Evolutionary conservation across 495 filamentous ascomycete species (phyloP).

Genomic region (Lophiotrema nucula): DNA sequence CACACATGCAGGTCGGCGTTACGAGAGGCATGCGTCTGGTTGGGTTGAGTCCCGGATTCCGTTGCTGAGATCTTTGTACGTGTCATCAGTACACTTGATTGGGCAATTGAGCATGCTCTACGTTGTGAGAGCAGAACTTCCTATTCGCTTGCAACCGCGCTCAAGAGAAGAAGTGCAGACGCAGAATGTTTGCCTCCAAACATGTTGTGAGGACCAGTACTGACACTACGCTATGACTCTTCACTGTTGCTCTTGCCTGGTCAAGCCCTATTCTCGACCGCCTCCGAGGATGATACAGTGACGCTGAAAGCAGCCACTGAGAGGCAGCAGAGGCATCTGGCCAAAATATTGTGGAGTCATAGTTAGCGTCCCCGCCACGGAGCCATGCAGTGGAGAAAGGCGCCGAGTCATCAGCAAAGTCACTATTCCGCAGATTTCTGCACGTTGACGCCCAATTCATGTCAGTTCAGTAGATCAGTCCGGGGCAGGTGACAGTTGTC

Average conservation of each 20-base stretch:
- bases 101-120: conserved; percentile 5
- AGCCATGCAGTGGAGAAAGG: not conserved
- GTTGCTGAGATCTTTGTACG: conserved; percentile 1
- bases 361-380: not conserved
- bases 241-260: not conserved
- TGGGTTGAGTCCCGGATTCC: not conserved
- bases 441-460: not conserved
- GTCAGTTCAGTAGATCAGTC: not conserved
- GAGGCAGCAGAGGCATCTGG: not conserved
- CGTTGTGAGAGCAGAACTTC: not conserved
- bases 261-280: too few relatives aligned
- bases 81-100: conserved; percentile 10
- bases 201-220: not conserved
- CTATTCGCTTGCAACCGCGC: not conserved
- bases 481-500: not conserved
- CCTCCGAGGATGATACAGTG: too few relatives aligned
- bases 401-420: not conserved
- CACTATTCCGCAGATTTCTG: not conserved
- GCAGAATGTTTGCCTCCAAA: not conserved
- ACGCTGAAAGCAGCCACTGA: not conserved
- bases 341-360: not conserved
- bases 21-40: not conserved
- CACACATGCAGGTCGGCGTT: not conserved
- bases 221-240: not conserved
- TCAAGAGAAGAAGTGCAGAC: not conserved